phyloP scores from a whole-genome alignment of 768 basidiomycete genomes.

The Lentinula sp. region DNA sequence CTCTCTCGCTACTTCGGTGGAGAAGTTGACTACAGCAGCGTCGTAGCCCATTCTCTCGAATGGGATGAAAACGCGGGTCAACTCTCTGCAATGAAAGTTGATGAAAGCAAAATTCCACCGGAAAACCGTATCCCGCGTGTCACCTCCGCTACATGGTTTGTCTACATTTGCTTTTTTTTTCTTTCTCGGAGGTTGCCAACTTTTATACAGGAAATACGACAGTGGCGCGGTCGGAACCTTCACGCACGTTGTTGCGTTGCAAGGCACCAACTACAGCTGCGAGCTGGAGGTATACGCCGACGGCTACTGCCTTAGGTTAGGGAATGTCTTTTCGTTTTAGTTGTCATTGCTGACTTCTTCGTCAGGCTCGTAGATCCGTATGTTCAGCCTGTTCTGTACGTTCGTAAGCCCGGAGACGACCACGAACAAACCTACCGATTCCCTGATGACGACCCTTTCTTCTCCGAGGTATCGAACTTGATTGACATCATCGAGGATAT shows the following conservation, averaged over 20 bases:
- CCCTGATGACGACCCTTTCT: constrained; percentile 86
- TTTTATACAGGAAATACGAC: constrained; percentile 78
- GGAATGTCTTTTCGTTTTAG: constrained; percentile 6
- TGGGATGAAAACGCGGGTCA: constrained; percentile 87
- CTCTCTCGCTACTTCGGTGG: constrained; percentile 97
- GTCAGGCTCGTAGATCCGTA: constrained; percentile 88
- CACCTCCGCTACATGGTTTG: constrained; percentile 85
- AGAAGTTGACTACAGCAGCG: constrained; percentile 80
- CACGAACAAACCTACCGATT: constrained; percentile 65
- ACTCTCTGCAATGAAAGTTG: constrained; percentile 74
- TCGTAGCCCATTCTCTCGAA: constrained; percentile 84
- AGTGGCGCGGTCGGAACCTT: constrained; percentile 92
- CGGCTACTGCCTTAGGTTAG: constrained; percentile 81
- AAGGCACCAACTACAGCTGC: constrained; percentile 90
- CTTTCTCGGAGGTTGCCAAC: not conserved
- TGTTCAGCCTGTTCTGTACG: constrained; percentile 80
- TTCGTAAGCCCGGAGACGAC: constrained; percentile 82
- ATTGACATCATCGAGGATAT: constrained; percentile 89
- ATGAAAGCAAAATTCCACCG: constrained; percentile 78
- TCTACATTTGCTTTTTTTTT: constrained; percentile 9
- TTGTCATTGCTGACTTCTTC: constrained; percentile 2
- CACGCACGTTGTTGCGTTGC: constrained; percentile 85
- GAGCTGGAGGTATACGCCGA: constrained; percentile 94
- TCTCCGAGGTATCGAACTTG: constrained; percentile 87
- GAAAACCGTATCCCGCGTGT: constrained; percentile 93